These are phyloP conservation scores for Penicillium angulare DNA, from an alignment of 495 filamentous ascomycete genomes.

Conservation along the genomic window DNA sequence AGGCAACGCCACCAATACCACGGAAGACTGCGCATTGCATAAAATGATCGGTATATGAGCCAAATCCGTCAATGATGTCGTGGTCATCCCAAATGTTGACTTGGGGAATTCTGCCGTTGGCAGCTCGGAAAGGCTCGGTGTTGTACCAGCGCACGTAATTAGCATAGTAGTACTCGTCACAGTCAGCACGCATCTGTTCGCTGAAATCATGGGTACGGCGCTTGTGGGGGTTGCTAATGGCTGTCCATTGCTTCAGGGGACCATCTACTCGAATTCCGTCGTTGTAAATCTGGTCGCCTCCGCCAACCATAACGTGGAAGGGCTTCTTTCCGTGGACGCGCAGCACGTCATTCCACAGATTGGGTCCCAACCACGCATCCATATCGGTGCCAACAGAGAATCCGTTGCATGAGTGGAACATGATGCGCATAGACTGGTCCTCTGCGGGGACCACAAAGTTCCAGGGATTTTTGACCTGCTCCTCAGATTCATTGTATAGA, in stretches of 20 bases:
- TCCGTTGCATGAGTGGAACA: constrained; percentile 96
- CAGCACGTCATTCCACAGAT: constrained; percentile 88
- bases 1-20: constrained; percentile 82
- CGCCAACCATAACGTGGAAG: constrained; percentile 95
- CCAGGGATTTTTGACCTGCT: constrained; percentile 39
- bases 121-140: constrained; percentile 75
- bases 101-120: constrained; percentile 86
- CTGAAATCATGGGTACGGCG: constrained; percentile 73
- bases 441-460: constrained; percentile 74
- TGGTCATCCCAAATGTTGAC: constrained; percentile 97
- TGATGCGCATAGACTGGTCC: constrained; percentile 85
- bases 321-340: constrained; percentile 65
- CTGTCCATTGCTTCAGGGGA: constrained; percentile 76
- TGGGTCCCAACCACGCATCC: constrained; percentile 76
- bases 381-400: constrained; percentile 92
- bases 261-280: constrained; percentile 83
- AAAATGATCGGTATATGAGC: constrained; percentile 88
- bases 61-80: constrained; percentile 89
- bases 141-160: constrained; percentile 90
- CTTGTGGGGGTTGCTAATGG: constrained; percentile 78
- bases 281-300: constrained; percentile 95
- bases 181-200: constrained; percentile 67
- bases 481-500: constrained; percentile 36
- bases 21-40: constrained; percentile 91
- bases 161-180: constrained; percentile 84